Conservation (phyloP, 2,329 filamentous ascomycete species). For the Microdochium bolleyi region DNA sequence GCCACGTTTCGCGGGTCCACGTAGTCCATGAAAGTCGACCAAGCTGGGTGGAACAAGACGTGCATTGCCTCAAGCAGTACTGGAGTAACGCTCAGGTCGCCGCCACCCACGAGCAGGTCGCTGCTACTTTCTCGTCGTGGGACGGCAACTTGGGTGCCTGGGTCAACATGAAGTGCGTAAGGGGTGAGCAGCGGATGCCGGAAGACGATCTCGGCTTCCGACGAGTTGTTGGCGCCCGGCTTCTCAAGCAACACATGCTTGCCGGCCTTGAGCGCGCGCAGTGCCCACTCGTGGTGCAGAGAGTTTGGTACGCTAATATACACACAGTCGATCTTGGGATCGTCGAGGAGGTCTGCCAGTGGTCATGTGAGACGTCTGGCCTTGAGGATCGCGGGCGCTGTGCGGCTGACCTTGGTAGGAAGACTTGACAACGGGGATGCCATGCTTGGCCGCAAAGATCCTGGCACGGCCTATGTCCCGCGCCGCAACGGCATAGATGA, state of each 20-base stretch:
- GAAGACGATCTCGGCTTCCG: conserved; percentile 37
- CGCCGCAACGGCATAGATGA: conserved; percentile 43
- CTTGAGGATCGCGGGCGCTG: too few relatives aligned
- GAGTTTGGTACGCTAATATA: conserved; percentile 40
- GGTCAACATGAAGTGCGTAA: background rate
- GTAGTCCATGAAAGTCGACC: conserved; percentile 29
- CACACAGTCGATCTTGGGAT: conserved; percentile 36
- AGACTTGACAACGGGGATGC: conserved; percentile 38
- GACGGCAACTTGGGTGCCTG: background rate
- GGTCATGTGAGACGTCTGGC: background rate
- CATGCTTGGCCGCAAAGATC: conserved; percentile 40
- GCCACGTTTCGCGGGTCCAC: conserved; percentile 28
- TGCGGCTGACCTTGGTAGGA: conserved; percentile 40
- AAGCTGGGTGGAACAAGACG: conserved; percentile 40
- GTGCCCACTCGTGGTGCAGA: conserved; percentile 36
- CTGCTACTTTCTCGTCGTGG: background rate
- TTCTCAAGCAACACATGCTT: conserved; percentile 52
- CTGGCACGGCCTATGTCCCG: conserved; percentile 36
- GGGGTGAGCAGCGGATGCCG: conserved; percentile 20
- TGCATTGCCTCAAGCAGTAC: conserved; percentile 47
- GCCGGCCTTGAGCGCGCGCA: conserved; percentile 35
- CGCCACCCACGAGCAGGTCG: conserved; percentile 3
- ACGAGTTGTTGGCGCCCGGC: conserved; percentile 35
- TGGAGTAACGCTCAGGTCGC: conserved; percentile 20
- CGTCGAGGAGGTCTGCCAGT: conserved; percentile 25